A percentile compares a stretch with the other conserved stretches of the same genome.
Evolutionary conservation across 176 grass and related monocot genomes (phyloP).

Genomic region (Elymus sibiricus): DNA sequence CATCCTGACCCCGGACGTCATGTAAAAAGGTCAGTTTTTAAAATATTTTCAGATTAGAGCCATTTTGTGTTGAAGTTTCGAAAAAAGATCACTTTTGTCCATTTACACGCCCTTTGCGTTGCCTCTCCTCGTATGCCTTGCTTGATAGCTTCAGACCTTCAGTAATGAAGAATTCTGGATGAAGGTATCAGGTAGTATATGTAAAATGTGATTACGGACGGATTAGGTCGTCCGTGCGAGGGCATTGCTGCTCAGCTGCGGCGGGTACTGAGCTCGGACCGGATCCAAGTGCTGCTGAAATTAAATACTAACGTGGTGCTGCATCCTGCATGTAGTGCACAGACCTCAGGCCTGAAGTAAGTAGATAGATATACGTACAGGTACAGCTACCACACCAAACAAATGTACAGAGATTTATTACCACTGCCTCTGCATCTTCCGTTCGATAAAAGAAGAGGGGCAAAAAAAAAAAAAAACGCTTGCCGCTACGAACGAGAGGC

Average conservation of each 20-base stretch:
- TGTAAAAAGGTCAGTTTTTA: too few species aligned
- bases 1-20: too few species aligned
- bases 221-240: not conserved
- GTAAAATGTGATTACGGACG: too few species aligned
- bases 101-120: not conserved
- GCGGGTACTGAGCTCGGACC: not conserved
- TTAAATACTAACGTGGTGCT: not conserved
- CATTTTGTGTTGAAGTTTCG: too few species aligned
- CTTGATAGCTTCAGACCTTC: too few species aligned
- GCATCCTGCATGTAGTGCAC: not conserved
- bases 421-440: not conserved
- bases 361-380: not conserved
- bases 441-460: too few species aligned
- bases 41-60: too few species aligned
- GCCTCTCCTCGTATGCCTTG: not conserved
- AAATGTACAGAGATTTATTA: not conserved
- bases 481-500: too few species aligned
- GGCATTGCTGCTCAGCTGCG: not conserved
- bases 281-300: not conserved
- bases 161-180: too few species aligned
- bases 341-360: not conserved
- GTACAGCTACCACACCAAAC: not conserved
- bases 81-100: too few species aligned
- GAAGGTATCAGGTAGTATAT: too few species aligned
- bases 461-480: too few species aligned